Conservation (phyloP, 2,329 filamentous ascomycete genomes). For the Colletotrichum ledebouriae region DNA sequence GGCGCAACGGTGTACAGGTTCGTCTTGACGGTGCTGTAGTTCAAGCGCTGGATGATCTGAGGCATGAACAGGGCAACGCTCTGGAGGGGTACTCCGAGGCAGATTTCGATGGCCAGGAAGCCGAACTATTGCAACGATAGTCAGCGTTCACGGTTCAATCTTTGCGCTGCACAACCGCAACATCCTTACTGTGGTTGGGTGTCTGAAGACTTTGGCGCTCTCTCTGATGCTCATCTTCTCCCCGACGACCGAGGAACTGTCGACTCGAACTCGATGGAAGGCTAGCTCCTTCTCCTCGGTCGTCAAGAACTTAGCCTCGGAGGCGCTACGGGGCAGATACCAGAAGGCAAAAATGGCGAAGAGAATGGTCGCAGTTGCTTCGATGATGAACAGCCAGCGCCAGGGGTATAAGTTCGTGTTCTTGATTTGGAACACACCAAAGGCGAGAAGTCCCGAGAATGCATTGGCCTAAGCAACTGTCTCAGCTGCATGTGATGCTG, state of each 20-base stretch:
- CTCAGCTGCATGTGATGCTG: background rate
- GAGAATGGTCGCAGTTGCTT: constrained; percentile 69
- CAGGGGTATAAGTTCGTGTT: constrained; percentile 62
- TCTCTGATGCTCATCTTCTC: constrained; percentile 66
- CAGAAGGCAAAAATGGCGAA: constrained; percentile 75
- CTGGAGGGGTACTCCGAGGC: constrained; percentile 71
- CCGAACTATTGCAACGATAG: background rate
- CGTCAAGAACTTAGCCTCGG: constrained; percentile 74
- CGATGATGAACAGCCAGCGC: constrained; percentile 67
- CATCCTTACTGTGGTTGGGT: constrained; percentile 59
- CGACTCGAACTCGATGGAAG: constrained; percentile 80
- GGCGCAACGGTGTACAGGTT: constrained; percentile 88
- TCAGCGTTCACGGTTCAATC: accelerated
- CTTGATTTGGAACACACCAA: constrained; percentile 47
- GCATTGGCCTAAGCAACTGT: constrained; percentile 24
- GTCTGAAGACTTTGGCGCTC: constrained; percentile 64
- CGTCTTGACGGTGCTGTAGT: constrained; percentile 68
- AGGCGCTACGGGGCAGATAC: constrained; percentile 76
- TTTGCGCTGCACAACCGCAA: too few relatives aligned
- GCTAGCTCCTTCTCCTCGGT: constrained; percentile 77
- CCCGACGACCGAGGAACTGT: constrained; percentile 74
- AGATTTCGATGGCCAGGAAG: constrained; percentile 63
- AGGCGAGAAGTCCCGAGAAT: constrained; percentile 43
- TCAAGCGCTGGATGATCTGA: constrained; percentile 61
- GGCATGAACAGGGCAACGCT: constrained; percentile 67